Percentiles rank a stretch among this genome's conserved stretches.
Conservation (phyloP, 768 basidiomycete genomes). For the Tylopilus cervinicoccineus region DNA sequence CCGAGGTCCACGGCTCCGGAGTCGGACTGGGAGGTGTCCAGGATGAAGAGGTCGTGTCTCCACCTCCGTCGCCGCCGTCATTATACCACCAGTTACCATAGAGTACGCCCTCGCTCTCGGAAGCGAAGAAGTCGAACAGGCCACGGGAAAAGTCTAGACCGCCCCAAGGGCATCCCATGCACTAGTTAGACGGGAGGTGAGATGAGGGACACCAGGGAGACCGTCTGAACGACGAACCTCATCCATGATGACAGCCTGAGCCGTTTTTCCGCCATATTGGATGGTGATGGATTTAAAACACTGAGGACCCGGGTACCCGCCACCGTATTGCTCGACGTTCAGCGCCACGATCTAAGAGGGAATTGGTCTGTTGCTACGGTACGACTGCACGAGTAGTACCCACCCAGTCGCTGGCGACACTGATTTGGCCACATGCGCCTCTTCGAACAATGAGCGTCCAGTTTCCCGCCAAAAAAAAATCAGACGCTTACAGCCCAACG, state of each 20-base stretch:
- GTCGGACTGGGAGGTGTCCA: conserved; percentile 15
- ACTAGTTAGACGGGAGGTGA: conserved; percentile 34
- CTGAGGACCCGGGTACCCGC: conserved; percentile 57
- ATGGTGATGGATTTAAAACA: conserved; percentile 65
- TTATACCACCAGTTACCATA: conserved; percentile 59
- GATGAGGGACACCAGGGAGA: conserved; percentile 1
- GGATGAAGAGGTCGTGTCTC: conserved; percentile 9
- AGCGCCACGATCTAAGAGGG: conserved; percentile 49
- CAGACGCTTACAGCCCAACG: conserved; percentile 43
- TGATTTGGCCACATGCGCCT: conserved; percentile 52
- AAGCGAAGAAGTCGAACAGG: conserved; percentile 62
- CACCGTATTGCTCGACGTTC: conserved; percentile 51
- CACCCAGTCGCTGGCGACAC: conserved; percentile 41
- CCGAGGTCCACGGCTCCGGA: conserved; percentile 20
- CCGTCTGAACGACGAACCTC: conserved; percentile 36
- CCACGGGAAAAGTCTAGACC: conserved; percentile 68
- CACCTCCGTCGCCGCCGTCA: conserved; percentile 33
- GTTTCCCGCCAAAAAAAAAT: neutral
- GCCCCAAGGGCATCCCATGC: conserved; percentile 59
- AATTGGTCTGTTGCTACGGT: conserved; percentile 1
- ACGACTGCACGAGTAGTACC: conserved; percentile 15
- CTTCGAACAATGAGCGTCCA: conserved; percentile 29
- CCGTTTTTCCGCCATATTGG: conserved; percentile 54
- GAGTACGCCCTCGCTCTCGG: conserved; percentile 47
- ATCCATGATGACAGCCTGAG: conserved; percentile 58